Percentiles rank a stretch among this genome's conserved stretches.
These are phyloP conservation scores for Pythium guiyangense DNA, from an alignment of 352 stramenopile species.

Conservation along the genomic window DNA sequence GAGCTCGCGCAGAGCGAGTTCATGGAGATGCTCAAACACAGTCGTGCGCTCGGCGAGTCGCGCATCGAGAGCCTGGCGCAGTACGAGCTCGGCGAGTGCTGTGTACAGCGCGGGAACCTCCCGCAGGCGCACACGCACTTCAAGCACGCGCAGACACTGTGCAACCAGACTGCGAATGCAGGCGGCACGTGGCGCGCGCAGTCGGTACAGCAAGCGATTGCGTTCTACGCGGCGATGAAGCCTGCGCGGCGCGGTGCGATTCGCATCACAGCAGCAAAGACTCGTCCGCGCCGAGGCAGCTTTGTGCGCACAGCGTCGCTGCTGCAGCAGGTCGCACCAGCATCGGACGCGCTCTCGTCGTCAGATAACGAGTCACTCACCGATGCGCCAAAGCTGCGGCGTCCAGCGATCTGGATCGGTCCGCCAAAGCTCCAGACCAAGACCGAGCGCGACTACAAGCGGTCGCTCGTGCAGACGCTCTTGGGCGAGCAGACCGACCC, in stretches of 20 bases:
- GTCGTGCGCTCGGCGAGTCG: conserved; percentile 26
- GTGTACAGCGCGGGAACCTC: conserved; percentile 29
- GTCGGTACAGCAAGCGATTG: conserved; percentile 49
- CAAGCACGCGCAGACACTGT: conserved; percentile 29
- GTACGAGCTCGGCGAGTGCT: conserved; percentile 47
- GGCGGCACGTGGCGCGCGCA: conserved; percentile 24
- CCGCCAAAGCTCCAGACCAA: conserved; percentile 5
- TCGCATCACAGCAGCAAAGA: background rate
- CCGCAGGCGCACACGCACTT: conserved; percentile 36
- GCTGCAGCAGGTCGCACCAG: background rate
- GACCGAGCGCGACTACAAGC: background rate
- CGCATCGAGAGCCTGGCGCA: conserved; percentile 42
- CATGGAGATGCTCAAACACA: conserved; percentile 28
- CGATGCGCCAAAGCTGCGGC: conserved; percentile 4
- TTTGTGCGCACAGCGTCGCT: background rate
- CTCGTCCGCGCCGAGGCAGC: conserved; percentile 1
- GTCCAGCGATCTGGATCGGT: conserved; percentile 14
- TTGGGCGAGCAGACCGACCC: conserved; percentile 5
- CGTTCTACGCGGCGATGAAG: conserved; percentile 41
- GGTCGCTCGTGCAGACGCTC: conserved; percentile 5
- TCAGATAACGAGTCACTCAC: background rate
- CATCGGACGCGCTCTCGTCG: background rate
- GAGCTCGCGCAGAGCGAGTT: conserved; percentile 40
- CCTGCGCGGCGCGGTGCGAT: conserved; percentile 25
- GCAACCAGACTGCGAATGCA: conserved; percentile 41